Conservation (phyloP, 805 yeast genomes). For the Metschnikowia proteae region DNA sequence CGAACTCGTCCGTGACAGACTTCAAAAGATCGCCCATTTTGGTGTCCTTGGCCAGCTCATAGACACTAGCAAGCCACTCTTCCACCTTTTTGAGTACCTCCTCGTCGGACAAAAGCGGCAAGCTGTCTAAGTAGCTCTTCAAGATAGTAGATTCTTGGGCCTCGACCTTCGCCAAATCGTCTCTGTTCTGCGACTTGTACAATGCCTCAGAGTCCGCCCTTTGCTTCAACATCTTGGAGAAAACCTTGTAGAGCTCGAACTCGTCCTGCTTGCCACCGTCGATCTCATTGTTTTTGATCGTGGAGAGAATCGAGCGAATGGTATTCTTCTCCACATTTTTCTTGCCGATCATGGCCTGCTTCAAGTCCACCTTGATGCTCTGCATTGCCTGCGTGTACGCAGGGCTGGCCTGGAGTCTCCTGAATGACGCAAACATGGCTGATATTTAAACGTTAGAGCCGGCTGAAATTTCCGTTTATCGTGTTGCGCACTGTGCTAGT, state of each 20-base stretch:
- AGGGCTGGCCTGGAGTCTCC: constrained; percentile 29
- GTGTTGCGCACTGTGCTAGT: neutral
- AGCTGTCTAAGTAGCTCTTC: constrained; percentile 30
- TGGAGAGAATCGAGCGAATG: constrained; percentile 40
- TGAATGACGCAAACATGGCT: constrained; percentile 17
- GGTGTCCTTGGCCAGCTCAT: constrained; percentile 5
- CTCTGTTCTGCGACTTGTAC: constrained; percentile 43
- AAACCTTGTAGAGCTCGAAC: constrained; percentile 16
- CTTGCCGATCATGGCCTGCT: constrained; percentile 25
- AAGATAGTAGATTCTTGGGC: constrained; percentile 42
- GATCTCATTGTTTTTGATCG: constrained; percentile 39
- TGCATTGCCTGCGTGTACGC: constrained; percentile 29
- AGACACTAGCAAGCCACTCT: constrained; percentile 19
- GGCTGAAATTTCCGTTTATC: neutral
- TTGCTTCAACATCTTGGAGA: constrained; percentile 43
- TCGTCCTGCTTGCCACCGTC: constrained; percentile 25
- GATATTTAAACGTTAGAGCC: neutral
- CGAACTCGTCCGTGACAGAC: constrained; percentile 17
- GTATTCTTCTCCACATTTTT: constrained; percentile 34
- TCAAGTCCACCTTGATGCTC: constrained; percentile 20
- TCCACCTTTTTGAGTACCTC: constrained; percentile 30
- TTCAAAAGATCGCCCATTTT: constrained; percentile 12
- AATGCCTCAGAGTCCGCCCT: constrained; percentile 49
- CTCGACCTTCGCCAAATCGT: constrained; percentile 55
- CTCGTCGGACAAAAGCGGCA: constrained; percentile 49